These are phyloP conservation scores for Eucalyptus lansdowneana DNA, from an alignment of 345 rosid species.

Conservation along the genomic window DNA sequence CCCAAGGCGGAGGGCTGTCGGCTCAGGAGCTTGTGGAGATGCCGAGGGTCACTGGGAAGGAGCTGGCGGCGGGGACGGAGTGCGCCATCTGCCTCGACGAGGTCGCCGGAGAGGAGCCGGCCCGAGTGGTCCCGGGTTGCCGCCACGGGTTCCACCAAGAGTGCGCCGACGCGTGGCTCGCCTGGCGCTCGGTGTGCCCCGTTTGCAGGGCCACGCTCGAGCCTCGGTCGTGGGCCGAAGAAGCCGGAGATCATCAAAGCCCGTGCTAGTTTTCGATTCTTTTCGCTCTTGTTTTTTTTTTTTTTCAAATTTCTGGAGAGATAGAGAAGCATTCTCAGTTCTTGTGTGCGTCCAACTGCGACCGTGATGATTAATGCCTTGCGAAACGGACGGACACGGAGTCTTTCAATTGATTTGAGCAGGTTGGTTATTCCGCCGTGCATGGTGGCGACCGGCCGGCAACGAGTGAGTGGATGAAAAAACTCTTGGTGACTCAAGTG, in stretches of 20 bases:
- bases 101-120: slow-evolving; percentile 42
- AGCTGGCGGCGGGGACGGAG: slow-evolving; percentile 46
- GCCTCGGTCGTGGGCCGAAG: background rate
- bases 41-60: slow-evolving; percentile 57
- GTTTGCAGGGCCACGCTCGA: slow-evolving; percentile 51
- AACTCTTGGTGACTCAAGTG: background rate
- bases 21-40: slow-evolving; percentile 44
- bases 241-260: background rate
- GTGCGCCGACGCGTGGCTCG: slow-evolving; percentile 85
- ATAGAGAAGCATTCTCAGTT: background rate
- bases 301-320: background rate
- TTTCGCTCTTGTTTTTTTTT: background rate
- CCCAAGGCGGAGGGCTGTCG: slow-evolving; percentile 32
- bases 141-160: slow-evolving; percentile 72
- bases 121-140: slow-evolving; percentile 67
- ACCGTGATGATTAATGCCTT: background rate
- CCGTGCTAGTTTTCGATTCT: background rate
- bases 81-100: slow-evolving; percentile 84
- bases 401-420: background rate
- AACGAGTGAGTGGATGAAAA: background rate
- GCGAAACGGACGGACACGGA: background rate
- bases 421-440: background rate
- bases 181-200: slow-evolving; percentile 48
- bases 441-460: background rate
- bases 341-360: no score